Evolutionary conservation across 306 rosid genomes (phyloP).

Genomic region (Dalbergia cochinchinensis): DNA sequence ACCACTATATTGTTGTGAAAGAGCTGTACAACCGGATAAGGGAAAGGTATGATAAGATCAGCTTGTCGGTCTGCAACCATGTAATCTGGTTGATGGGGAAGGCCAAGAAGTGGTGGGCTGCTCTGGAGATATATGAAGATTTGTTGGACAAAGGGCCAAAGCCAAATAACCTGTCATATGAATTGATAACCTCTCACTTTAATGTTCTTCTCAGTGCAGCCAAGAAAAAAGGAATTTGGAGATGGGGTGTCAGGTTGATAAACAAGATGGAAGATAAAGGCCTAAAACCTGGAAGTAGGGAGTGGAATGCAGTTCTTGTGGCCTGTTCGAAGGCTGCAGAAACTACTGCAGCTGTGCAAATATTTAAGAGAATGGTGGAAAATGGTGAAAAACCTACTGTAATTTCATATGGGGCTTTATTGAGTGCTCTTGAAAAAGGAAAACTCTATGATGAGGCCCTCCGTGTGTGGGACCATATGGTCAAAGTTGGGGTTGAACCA

Average conservation of each 20-base stretch:
- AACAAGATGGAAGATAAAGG: slow-evolving; percentile 99
- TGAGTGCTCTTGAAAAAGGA: slow-evolving; percentile 95
- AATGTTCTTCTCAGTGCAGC: slow-evolving; percentile 84
- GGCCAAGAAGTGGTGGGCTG: slow-evolving; percentile 98
- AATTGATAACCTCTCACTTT: slow-evolving; percentile 81
- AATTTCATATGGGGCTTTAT: slow-evolving; percentile 91
- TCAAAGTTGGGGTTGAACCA: slow-evolving; percentile 81
- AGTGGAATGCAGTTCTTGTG: slow-evolving; percentile 92
- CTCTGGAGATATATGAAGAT: slow-evolving; percentile 91
- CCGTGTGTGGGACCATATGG: slow-evolving; percentile 90
- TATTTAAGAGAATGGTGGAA: slow-evolving; percentile 93
- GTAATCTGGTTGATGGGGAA: slow-evolving; percentile 94
- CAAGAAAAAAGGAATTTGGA: slow-evolving; percentile 81
- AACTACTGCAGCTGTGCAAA: slow-evolving; percentile 80
- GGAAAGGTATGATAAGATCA: slow-evolving; percentile 65
- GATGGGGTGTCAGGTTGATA: slow-evolving; percentile 91
- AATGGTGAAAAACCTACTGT: slow-evolving; percentile 87
- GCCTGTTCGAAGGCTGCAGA: slow-evolving; percentile 96
- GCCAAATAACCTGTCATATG: slow-evolving; percentile 89
- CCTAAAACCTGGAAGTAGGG: slow-evolving; percentile 83
- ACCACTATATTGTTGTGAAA: slow-evolving; percentile 75
- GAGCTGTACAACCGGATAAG: slow-evolving; percentile 82
- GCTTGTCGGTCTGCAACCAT: slow-evolving; percentile 91
- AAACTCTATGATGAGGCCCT: slow-evolving; percentile 88
- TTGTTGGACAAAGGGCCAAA: slow-evolving; percentile 91